phyloP scores from a whole-genome alignment of 495 filamentous ascomycete species.

The Neurospora cerealis region DNA sequence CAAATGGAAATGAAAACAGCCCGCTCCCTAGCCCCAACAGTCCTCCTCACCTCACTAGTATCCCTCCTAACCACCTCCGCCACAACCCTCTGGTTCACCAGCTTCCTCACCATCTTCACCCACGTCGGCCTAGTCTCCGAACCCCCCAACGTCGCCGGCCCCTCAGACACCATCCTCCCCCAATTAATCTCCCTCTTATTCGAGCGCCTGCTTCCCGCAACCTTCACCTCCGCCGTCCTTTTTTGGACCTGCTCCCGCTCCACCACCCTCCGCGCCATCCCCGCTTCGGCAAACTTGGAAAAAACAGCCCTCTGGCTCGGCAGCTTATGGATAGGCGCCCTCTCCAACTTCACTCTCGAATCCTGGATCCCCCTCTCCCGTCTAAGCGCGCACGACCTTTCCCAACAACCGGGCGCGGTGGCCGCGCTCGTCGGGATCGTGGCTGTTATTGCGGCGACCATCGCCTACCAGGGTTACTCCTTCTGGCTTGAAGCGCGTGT shows the following conservation, averaged over 20 bases:
- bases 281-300: constrained; percentile 53
- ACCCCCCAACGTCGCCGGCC: constrained; percentile 37
- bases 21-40: constrained; percentile 49
- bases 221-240: constrained; percentile 65
- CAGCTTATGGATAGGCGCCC: constrained; percentile 60
- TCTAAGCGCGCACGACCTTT: constrained; percentile 63
- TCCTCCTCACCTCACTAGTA: constrained; percentile 51
- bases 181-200: constrained; percentile 56
- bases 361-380: constrained; percentile 65
- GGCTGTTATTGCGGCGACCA: constrained; percentile 46
- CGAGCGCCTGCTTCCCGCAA: constrained; percentile 65
- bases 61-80: constrained; percentile 65
- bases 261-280: constrained; percentile 42
- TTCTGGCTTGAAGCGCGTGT: constrained; percentile 64
- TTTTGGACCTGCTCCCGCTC: constrained; percentile 48
- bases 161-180: constrained; percentile 33
- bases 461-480: constrained; percentile 57
- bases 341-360: constrained; percentile 79
- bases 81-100: constrained; percentile 57
- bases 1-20: background rate
- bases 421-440: constrained; percentile 59
- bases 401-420: constrained; percentile 68
- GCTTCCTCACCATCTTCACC: constrained; percentile 61
- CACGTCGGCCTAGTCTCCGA: constrained; percentile 76
- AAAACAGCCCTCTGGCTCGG: constrained; percentile 72